Evolutionary conservation across 257 asterid genomes (phyloP).

Genomic region (Coffea eugenioides): DNA sequence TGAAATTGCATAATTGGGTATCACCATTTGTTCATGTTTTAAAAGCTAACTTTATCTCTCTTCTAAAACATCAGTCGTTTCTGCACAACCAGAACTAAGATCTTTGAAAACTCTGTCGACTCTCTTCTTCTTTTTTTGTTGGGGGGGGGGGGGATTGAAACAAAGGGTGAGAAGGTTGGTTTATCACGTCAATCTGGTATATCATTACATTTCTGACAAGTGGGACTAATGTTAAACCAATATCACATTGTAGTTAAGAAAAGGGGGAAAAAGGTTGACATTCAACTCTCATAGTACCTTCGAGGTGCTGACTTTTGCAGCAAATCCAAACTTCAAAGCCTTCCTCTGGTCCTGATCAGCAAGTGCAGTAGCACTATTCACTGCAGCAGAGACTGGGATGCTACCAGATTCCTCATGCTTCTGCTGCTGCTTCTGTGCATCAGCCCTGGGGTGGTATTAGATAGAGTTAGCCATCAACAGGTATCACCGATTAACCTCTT

Average conservation of each 20-base stretch:
- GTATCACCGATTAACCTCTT: not conserved
- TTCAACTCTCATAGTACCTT: constrained; percentile 47
- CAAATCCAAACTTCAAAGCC: constrained; percentile 83
- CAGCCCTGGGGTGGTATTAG: constrained; percentile 57
- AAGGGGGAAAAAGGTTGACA: not conserved
- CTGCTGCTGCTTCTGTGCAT: constrained; percentile 63
- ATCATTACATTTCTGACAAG: too few species aligned
- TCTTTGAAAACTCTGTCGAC: not conserved
- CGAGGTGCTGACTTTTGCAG: constrained; percentile 59
- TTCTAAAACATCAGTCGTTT: not conserved
- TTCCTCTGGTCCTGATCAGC: constrained; percentile 92
- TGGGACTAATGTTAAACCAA: too few species aligned
- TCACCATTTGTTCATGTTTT: not conserved
- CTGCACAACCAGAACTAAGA: not conserved
- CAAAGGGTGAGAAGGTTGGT: not conserved
- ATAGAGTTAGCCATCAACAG: constrained; percentile 6
- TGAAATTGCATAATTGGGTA: not conserved
- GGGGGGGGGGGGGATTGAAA: not conserved
- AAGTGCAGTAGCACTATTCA: constrained; percentile 68
- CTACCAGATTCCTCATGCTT: constrained; percentile 51
- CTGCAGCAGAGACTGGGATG: constrained; percentile 31
- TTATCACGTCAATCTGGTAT: not conserved
- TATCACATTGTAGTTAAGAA: not conserved
- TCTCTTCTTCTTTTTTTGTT: not conserved
- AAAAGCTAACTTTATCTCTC: not conserved